Conservation (phyloP, 139 green algal species). For the Coelastrella sp. region DNA sequence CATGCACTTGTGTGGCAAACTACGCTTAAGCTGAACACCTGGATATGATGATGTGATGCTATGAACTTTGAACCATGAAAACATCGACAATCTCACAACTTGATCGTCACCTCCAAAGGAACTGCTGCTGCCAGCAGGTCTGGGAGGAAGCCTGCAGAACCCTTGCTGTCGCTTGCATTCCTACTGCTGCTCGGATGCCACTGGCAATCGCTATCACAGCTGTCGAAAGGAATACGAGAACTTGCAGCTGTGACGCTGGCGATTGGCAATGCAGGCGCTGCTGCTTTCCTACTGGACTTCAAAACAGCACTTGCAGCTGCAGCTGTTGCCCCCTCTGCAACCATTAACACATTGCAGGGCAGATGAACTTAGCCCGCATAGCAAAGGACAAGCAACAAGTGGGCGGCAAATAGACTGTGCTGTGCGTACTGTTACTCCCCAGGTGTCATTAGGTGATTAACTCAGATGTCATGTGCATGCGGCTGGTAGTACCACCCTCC, state of each 20-base stretch:
- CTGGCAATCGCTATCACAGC: not conserved
- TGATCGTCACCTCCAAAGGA: not conserved
- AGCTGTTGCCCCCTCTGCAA: not conserved
- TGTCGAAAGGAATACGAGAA: not conserved
- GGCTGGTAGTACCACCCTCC: too few relatives aligned
- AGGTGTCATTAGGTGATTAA: too few relatives aligned
- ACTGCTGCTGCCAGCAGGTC: constrained; percentile 20
- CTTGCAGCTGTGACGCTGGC: not conserved
- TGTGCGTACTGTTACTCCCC: too few relatives aligned
- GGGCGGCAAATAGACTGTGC: too few relatives aligned
- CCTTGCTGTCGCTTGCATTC: constrained; percentile 10
- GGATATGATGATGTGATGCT: too few relatives aligned
- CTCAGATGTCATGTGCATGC: too few relatives aligned
- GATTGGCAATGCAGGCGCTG: not conserved
- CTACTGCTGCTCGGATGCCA: constrained; percentile 14
- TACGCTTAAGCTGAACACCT: too few relatives aligned
- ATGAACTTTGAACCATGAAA: not conserved
- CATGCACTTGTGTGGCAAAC: too few relatives aligned
- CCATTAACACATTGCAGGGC: not conserved
- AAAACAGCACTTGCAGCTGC: not conserved
- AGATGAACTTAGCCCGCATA: not conserved
- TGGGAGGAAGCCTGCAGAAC: not conserved
- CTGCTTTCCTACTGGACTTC: not conserved
- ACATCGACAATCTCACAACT: not conserved
- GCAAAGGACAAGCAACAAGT: too few relatives aligned